Evolutionary conservation across 495 filamentous ascomycete species (phyloP).

Genomic region (Bathelium albidoporum): DNA sequence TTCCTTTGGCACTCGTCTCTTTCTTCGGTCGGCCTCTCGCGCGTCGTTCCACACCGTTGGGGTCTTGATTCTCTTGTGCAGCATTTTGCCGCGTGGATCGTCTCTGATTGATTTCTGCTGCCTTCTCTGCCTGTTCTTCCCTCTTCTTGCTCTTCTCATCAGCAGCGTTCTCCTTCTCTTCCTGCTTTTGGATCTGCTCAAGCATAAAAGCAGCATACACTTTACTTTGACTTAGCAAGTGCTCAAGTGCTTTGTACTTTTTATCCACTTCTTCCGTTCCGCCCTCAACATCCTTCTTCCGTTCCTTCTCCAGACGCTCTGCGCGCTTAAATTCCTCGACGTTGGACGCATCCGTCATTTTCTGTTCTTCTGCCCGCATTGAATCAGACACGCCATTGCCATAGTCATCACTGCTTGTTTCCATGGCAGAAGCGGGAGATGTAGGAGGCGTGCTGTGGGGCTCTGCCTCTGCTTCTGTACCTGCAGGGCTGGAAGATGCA

Average conservation of each 20-base stretch:
- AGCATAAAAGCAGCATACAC: conserved; percentile 46
- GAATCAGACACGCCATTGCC: conserved; percentile 20
- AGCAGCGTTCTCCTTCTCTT: conserved; percentile 43
- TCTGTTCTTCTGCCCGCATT: conserved; percentile 44
- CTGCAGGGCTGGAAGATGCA: not conserved
- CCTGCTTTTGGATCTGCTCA: conserved; percentile 52
- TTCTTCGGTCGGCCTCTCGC: conserved; percentile 15
- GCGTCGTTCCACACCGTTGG: conserved; percentile 7
- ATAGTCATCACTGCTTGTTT: not conserved
- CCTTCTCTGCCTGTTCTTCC: conserved; percentile 30
- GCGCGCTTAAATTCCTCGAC: conserved; percentile 40
- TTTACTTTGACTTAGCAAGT: conserved; percentile 38
- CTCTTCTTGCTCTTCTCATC: conserved; percentile 37
- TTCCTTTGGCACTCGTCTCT: conserved; percentile 17
- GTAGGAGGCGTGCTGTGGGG: conserved; percentile 19
- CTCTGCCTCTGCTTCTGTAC: conserved; percentile 12
- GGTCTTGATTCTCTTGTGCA: conserved; percentile 9
- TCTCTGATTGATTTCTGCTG: conserved; percentile 31
- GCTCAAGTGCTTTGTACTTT: conserved; percentile 42
- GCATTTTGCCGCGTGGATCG: conserved; percentile 22
- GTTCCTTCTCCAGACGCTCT: conserved; percentile 38
- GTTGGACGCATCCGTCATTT: conserved; percentile 37
- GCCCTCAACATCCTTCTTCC: conserved; percentile 32
- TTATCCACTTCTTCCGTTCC: conserved; percentile 40
- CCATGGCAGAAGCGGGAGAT: conserved; percentile 13